Evolutionary conservation across 352 stramenopile species (phyloP).

Genomic region (Pythium aristosporum): DNA sequence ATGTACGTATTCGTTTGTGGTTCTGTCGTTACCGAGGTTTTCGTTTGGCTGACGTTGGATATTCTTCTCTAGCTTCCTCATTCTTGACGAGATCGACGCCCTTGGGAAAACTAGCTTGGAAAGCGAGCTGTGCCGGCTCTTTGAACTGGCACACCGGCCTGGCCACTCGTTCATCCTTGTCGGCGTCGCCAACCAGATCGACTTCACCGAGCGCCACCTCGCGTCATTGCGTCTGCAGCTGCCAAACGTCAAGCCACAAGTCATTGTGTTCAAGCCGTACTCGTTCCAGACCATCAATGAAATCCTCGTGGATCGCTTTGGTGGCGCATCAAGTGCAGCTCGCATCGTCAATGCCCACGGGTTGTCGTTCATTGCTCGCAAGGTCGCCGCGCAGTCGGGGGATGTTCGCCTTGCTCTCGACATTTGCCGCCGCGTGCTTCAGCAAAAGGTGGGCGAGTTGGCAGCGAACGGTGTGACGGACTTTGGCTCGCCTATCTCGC

Average conservation of each 20-base stretch:
- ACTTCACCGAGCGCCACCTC: constrained; percentile 82
- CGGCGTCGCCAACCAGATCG: constrained; percentile 82
- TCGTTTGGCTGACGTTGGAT: background rate
- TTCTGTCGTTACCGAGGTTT: constrained; percentile 20
- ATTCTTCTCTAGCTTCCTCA: constrained; percentile 36
- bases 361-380: constrained; percentile 76
- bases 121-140: constrained; percentile 69
- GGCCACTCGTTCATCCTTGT: constrained; percentile 70
- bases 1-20: constrained; percentile 19
- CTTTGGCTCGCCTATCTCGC: constrained; percentile 36
- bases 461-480: constrained; percentile 15
- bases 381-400: constrained; percentile 72
- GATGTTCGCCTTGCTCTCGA: constrained; percentile 77
- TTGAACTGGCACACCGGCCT: constrained; percentile 67
- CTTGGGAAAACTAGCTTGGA: constrained; percentile 69
- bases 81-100: constrained; percentile 83
- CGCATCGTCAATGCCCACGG: constrained; percentile 69
- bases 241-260: constrained; percentile 48
- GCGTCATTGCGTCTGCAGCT: constrained; percentile 53
- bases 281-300: constrained; percentile 72
- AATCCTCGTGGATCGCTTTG: constrained; percentile 72
- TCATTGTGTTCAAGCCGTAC: constrained; percentile 84
- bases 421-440: constrained; percentile 67
- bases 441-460: constrained; percentile 43
- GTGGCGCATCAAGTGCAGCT: constrained; percentile 36